Base-by-base conservation (phyloP, 495 filamentous ascomycete species). In the Trichocladium uniseriatum region DNA sequence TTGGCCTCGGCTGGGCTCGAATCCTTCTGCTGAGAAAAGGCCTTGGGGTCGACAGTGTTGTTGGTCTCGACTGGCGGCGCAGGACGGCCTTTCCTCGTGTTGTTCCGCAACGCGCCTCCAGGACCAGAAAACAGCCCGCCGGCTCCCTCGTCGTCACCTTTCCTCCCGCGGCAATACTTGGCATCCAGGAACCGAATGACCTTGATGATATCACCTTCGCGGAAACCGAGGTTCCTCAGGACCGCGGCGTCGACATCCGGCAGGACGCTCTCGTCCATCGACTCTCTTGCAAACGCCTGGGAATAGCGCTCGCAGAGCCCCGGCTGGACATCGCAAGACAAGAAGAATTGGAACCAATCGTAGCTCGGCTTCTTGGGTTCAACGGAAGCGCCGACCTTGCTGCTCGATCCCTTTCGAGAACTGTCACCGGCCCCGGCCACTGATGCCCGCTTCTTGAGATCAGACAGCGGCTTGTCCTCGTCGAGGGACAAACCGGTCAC, bases 301-400 rank as follows among this genome's bases (percentile, higher is more conserved):
- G 92, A 82, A 61, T 99, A 99, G 34, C 94, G 78, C 65, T 96
- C 89, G 66, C 92, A 97, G 38, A 92, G 83, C 56, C 90, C 85
- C 29, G 87, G 84, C 46, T 86, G 84, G 49, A 97, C 87, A 27
- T 94, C 92, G 61, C 89, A 89, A 48, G 80, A 77, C 19, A 99
- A 71, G 73, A 99, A 99, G 69, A 99, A 97, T 55, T 95, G 87
- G 60, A 97, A 99, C 92, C 92, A 99, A 64, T 99, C 92, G 59
- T 97, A 95, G 37, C 89, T 82, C 8, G 79, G 69, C 57, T 80
- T 79, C 62, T 80, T 66, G 10, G 69, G 63, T 38, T 83, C 72
- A 34, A 86, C 59, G n/a, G 69, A 64, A 2, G 70, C 77, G 15
- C 73, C 70, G 21, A 72, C 65, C 32, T 57, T 55, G 44, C 55